phyloP scores from a whole-genome alignment of 176 grass and related monocot genomes.

The Raddia guianensis region DNA sequence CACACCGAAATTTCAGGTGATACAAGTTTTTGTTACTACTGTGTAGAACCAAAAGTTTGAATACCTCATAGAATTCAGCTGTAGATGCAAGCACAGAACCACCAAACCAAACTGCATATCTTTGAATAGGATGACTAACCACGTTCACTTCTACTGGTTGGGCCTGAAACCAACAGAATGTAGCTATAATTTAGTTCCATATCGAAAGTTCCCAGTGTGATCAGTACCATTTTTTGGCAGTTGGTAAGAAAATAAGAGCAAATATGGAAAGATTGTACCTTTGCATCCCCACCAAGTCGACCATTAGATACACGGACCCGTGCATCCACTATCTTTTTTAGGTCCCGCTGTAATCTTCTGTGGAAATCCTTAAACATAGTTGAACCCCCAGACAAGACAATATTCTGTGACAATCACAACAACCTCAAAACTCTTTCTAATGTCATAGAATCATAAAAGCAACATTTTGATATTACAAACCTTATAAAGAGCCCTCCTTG shows the following conservation, averaged over 20 bases:
- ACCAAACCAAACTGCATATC: slow-evolving; percentile 98
- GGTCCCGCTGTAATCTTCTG: slow-evolving; percentile 91
- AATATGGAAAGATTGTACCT: slow-evolving; percentile 52
- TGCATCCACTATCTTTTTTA: slow-evolving; percentile 97
- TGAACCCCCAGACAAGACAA: slow-evolving; percentile 93
- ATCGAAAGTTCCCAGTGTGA: slow-evolving; percentile 12
- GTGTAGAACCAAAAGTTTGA: slow-evolving; percentile 26
- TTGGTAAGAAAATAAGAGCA: slow-evolving; percentile 26
- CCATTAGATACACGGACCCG: slow-evolving; percentile 61
- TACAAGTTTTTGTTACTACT: background rate
- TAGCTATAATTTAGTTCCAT: background rate
- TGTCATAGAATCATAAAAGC: background rate
- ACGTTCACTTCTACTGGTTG: slow-evolving; percentile 97
- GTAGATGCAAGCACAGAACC: slow-evolving; percentile 99
- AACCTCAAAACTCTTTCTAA: slow-evolving; percentile 12
- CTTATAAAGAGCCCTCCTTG: slow-evolving; percentile 94
- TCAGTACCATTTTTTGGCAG: background rate
- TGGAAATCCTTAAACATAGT: slow-evolving; percentile 99
- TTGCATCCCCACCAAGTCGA: slow-evolving; percentile 61
- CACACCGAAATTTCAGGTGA: slow-evolving; percentile 20
- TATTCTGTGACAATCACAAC: slow-evolving; percentile 65
- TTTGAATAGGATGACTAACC: slow-evolving; percentile 91
- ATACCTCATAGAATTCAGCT: slow-evolving; percentile 94
- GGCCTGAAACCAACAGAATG: slow-evolving; percentile 52
- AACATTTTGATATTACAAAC: slow-evolving; percentile 45